Conservation (phyloP, 208 protist genomes). For the Leishmania braziliensis region DNA sequence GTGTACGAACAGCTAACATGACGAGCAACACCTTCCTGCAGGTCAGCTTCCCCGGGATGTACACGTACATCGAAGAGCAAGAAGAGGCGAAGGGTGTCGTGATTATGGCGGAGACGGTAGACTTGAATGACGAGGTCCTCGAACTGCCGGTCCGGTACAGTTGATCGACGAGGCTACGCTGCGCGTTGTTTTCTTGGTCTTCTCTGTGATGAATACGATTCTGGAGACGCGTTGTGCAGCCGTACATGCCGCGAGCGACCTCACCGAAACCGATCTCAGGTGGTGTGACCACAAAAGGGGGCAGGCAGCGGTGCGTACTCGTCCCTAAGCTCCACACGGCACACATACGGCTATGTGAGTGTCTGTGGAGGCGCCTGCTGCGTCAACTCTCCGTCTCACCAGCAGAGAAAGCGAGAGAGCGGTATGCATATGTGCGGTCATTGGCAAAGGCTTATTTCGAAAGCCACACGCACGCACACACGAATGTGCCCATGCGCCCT, state of each 20-base stretch:
- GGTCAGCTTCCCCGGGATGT: slow-evolving; percentile 53
- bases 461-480: not conserved
- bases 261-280: not conserved
- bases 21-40: slow-evolving; percentile 40
- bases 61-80: slow-evolving; percentile 60
- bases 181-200: not conserved
- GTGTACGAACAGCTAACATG: slow-evolving; percentile 61
- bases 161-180: slow-evolving; percentile 6
- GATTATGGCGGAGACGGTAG: slow-evolving; percentile 54
- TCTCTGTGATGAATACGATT: not conserved
- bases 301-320: not conserved
- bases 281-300: not conserved
- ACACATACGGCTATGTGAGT: not conserved
- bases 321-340: not conserved
- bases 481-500: not conserved
- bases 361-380: not conserved
- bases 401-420: not conserved
- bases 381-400: not conserved
- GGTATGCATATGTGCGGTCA: not conserved
- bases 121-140: slow-evolving; percentile 56
- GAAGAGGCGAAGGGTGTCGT: slow-evolving; percentile 49
- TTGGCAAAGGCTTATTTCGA: not conserved
- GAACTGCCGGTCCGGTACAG: slow-evolving; percentile 58
- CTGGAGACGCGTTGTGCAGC: not conserved
- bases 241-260: not conserved